phyloP scores from a whole-genome alignment of 306 rosid genomes.

The Trifolium repens region DNA sequence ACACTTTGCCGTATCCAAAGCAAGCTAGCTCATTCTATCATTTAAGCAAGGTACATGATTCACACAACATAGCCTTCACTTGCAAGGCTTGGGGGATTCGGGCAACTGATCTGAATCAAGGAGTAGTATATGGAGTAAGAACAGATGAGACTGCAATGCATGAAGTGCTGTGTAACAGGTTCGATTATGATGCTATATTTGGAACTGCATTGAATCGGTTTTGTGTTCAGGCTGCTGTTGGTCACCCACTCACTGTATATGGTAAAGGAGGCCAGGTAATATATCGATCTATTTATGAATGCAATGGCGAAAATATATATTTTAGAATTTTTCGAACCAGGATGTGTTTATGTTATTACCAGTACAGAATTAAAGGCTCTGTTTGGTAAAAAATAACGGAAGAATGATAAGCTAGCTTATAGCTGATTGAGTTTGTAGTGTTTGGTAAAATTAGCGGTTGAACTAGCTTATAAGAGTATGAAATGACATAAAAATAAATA shows the following conservation, averaged over 20 bases:
- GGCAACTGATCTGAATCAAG: slow-evolving; percentile 96
- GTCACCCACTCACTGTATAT: slow-evolving; percentile 95
- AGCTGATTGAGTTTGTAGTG: too few relatives aligned
- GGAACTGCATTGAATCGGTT: slow-evolving; percentile 97
- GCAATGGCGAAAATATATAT: not conserved
- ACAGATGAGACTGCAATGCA: slow-evolving; percentile 90
- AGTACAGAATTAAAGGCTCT: not conserved
- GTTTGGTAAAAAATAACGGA: too few relatives aligned
- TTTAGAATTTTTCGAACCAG: not conserved
- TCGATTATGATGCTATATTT: slow-evolving; percentile 92
- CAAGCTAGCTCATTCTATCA: slow-evolving; percentile 99
- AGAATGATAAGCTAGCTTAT: too few relatives aligned
- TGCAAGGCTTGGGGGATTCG: slow-evolving; percentile 99
- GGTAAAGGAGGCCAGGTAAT: slow-evolving; percentile 99
- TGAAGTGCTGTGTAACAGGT: slow-evolving; percentile 78
- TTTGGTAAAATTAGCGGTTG: too few relatives aligned
- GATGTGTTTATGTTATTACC: not conserved
- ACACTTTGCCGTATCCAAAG: slow-evolving; percentile 93
- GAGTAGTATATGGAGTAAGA: slow-evolving; percentile 89
- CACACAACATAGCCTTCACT: slow-evolving; percentile 94
- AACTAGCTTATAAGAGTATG: too few relatives aligned
- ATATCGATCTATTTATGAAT: slow-evolving; percentile 17
- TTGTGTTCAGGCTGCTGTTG: slow-evolving; percentile 97
- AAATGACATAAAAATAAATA: too few relatives aligned
- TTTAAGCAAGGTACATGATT: slow-evolving; percentile 95